A percentile compares a stretch with the other conserved stretches of the same genome.
Conservation (phyloP, 2,329 filamentous ascomycete species). For the Rugonectria rugulosa region DNA sequence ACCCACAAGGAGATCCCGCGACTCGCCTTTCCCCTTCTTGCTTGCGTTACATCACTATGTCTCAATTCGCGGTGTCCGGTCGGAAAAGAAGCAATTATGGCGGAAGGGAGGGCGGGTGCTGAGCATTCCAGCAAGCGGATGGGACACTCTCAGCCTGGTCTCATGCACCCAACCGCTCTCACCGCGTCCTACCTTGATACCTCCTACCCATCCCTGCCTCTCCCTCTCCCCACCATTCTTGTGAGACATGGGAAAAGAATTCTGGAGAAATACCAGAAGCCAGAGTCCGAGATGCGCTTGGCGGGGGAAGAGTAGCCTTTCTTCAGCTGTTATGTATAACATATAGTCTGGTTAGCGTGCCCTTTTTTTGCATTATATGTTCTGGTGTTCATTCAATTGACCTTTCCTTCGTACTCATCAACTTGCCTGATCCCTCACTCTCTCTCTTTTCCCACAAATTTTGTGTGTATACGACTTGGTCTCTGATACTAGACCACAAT, state of each 20-base stretch:
- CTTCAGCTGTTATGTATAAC: background rate
- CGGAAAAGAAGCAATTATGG: background rate
- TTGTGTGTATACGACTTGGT: background rate
- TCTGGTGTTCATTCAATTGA: background rate
- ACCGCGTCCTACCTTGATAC: constrained; percentile 1
- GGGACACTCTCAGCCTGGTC: background rate
- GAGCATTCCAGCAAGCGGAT: background rate
- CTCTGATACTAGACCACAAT: constrained; percentile 12
- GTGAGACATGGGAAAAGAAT: background rate
- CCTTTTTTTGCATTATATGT: background rate
- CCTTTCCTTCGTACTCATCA: background rate
- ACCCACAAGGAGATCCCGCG: background rate
- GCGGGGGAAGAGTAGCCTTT: background rate
- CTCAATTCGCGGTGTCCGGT: background rate
- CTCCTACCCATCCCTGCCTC: background rate
- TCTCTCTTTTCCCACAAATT: background rate
- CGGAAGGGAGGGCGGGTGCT: background rate
- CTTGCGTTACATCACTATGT: background rate
- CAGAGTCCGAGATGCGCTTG: background rate
- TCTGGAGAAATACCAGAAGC: background rate
- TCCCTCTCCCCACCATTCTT: background rate
- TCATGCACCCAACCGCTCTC: constrained; percentile 3
- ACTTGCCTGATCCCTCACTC: background rate
- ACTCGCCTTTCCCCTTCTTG: background rate
- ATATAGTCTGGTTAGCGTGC: background rate